Evolutionary conservation across 2,329 filamentous ascomycete genomes (phyloP).

Genomic region (Colletotrichum sp.): DNA sequence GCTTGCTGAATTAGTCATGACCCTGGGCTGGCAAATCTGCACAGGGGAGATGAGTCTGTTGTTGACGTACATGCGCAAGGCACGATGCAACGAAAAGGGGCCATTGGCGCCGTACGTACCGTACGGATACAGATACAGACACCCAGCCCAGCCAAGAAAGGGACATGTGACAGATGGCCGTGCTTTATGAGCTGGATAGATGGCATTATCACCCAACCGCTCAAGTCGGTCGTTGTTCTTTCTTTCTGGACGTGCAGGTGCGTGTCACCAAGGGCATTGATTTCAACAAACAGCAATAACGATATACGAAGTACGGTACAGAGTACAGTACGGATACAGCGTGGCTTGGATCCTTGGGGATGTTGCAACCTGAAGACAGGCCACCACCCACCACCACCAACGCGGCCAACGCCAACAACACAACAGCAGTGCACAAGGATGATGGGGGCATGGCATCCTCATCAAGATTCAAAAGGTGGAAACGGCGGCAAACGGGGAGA

Average conservation of each 20-base stretch:
- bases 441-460: not conserved
- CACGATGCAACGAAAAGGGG: not conserved
- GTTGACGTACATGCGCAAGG: not conserved
- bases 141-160: not conserved
- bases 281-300: not conserved
- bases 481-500: conserved; percentile 17
- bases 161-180: not conserved
- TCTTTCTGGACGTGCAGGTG: not conserved
- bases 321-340: not conserved
- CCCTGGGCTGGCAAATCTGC: not conserved
- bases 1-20: not conserved
- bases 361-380: not conserved
- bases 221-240: not conserved
- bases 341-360: not conserved
- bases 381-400: not conserved
- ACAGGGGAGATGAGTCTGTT: not conserved
- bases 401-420: not conserved
- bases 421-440: not conserved
- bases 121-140: not conserved
- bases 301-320: conserved; percentile 3
- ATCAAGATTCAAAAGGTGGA: not conserved
- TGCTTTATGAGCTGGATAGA: not conserved
- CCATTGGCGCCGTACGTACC: not conserved
- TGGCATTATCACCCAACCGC: not conserved
- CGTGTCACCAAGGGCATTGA: not conserved